Evolutionary conservation across 495 filamentous ascomycete species (phyloP), one percentile per base, ranked within the genome.

Genomic region (Penicillium cosmopolitanum): DNA sequence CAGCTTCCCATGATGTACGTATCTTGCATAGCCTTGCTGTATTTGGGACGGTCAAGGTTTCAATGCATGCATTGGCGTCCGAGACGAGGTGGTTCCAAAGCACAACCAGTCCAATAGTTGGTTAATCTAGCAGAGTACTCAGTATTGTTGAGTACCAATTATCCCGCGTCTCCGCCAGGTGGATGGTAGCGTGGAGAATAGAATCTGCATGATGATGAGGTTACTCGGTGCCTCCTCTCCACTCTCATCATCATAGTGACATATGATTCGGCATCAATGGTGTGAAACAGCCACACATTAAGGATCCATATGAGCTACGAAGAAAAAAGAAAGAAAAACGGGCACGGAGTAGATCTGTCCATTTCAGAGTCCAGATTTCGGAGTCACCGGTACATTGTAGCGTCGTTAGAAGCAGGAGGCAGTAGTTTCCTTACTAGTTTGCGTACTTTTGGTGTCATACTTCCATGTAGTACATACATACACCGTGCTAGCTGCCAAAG

Each of bases 51-150:
- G 31, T 34, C 35, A 16, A 60, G 31, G 36, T 18, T 55, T 60
- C 35, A 57, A 42, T 60, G 58, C 62, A 58, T 60, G 63, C 56
- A 52, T 58, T 55, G 18, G 40, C 35, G 18, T 53, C 33, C 47
- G 38, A 33, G 50, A 35, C 36, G 38, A 43, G 53, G 44, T 51
- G 51, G 43, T 51, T 50, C 52, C 47, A 43, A 28, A 34, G 50
- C 48, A 40, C 51, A 13, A 35, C 40, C 28, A 8, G 23, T 33
- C 58, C 58, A 67, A 67, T 60, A 11, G 46, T 5, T 36, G 51
- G 15, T 3, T 9, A 38, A 23, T 5, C 13, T 3, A 31, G 18
- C 36, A 58, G 8, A 11, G 35, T 55, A 44, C 18, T 19, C 28
- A 52, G 13, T 36, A 36, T 23, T 56, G 28, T 23, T 31, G 38